phyloP scores from a whole-genome alignment of 805 yeast genomes.

The Candida ulmi region DNA sequence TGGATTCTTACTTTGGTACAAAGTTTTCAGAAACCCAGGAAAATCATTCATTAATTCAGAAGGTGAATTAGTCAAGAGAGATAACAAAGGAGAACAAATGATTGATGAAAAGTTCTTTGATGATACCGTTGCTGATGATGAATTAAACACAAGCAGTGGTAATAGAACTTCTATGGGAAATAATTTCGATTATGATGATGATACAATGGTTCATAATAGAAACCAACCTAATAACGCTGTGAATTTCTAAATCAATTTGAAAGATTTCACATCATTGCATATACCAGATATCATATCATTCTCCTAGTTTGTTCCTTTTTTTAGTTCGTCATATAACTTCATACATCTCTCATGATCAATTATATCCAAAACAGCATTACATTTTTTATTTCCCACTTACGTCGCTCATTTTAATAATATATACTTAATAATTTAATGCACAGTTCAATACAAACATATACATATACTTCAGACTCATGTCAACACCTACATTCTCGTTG shows the following conservation, averaged over 20 bases:
- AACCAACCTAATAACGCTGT: constrained; percentile 1
- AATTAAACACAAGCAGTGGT: not conserved
- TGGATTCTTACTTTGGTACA: constrained; percentile 6
- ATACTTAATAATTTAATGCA: no score
- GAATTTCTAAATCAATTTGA: not conserved
- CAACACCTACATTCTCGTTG: no score
- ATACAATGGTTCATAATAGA: constrained; percentile 12
- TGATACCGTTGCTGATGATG: constrained; percentile 18
- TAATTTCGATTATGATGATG: constrained; percentile 11
- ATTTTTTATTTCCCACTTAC: no score
- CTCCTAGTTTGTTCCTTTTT: no score
- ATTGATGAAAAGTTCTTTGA: constrained; percentile 22
- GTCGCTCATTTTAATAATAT: no score
- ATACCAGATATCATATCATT: no score
- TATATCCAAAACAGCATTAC: no score
- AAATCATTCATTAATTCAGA: constrained; percentile 21
- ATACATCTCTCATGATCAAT: no score
- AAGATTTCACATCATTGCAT: not conserved
- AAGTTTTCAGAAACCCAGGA: constrained; percentile 8
- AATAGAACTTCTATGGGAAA: constrained; percentile 1
- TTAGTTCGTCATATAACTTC: no score
- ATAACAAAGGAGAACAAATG: constrained; percentile 18
- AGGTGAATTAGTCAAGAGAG: constrained; percentile 20
- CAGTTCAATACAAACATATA: no score
- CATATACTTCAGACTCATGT: no score